Evolutionary conservation across 2,329 filamentous ascomycete genomes (phyloP), one percentile per base, ranked within the genome.

Genomic region (Trichoderma semiorbis): DNA sequence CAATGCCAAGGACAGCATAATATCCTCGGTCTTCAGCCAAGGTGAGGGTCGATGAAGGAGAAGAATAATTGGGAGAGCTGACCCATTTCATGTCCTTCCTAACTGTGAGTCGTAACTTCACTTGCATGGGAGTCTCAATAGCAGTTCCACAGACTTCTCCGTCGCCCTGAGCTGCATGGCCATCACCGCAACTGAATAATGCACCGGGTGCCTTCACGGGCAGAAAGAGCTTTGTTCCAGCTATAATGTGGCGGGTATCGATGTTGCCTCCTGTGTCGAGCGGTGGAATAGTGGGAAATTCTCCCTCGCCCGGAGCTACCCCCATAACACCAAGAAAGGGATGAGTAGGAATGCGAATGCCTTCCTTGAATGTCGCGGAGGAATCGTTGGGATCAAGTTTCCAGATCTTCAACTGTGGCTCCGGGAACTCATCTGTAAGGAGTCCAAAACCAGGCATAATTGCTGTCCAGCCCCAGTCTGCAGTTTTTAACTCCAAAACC

Each of bases 51-150:
- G 64, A 67, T 3, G 64, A 67, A 3, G 21, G 24, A 7, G 64
- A 21, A 7, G 64, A 28, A 21, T 67, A 67, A 43, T 67, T 67
- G 21, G 64, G 64, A 67, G 50, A 67, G 36, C 32, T 58, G 3
- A 67, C 64, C 64, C 64, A 67, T 39, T 39, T 28, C 50, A 67
- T 67, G 47, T 67, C 43, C 24, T 57, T 67, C 21, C n/a, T 39
- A 5, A 58, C 18, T 10, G 64, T 57, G 32, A 67, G 24, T 16
- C 64, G 64, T 21, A 67, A 14, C 64, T 26, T 67, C 3, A 67
- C 64, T 7, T 67, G 64, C 64, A 67, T 67, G n/a, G 64, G 64
- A 21, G 64, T 67, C 32, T 67, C 64, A 67, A 67, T 57, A 30
- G 64, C 64, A n/a, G 64, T 58, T 21, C 64, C 64, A 32, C 64